These are phyloP conservation scores for Phytopythium sindhum DNA, from an alignment of 352 stramenopile species.

Conservation along the genomic window DNA sequence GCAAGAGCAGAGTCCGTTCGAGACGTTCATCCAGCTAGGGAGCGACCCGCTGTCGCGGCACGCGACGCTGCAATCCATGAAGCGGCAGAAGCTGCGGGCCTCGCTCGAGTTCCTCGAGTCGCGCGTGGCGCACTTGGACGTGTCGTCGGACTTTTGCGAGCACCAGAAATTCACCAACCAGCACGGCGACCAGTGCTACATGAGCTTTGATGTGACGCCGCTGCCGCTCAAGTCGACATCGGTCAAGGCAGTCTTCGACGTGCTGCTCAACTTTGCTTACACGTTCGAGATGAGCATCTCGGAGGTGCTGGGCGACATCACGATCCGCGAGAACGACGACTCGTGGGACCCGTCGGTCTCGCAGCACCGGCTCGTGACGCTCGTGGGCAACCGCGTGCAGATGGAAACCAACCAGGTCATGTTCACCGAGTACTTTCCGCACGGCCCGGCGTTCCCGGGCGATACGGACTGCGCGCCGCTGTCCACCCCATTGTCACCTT, in stretches of 20 bases:
- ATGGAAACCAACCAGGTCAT: constrained; percentile 44
- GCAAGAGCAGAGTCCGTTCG: constrained; percentile 31
- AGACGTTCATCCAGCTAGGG: constrained; percentile 37
- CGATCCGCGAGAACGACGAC: constrained; percentile 48
- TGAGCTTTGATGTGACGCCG: constrained; percentile 52
- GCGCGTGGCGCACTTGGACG: constrained; percentile 28
- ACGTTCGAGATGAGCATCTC: constrained; percentile 56
- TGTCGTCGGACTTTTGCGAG: constrained; percentile 29
- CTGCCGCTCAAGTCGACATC: constrained; percentile 21
- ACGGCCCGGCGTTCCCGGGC: neutral
- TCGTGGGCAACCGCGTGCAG: constrained; percentile 24
- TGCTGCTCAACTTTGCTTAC: constrained; percentile 38
- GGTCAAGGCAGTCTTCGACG: constrained; percentile 34
- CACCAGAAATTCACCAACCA: constrained; percentile 42
- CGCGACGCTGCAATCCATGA: constrained; percentile 30
- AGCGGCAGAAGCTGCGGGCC: constrained; percentile 33
- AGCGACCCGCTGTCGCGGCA: constrained; percentile 26
- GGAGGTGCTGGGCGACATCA: constrained; percentile 42
- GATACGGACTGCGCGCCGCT: constrained; percentile 2
- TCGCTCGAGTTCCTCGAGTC: constrained; percentile 31
- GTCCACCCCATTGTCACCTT: neutral
- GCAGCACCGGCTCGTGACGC: constrained; percentile 36
- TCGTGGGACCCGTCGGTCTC: constrained; percentile 32
- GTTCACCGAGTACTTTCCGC: constrained; percentile 31
- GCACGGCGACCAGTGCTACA: constrained; percentile 32